phyloP scores from a whole-genome alignment of 257 asterid genomes.

The Solanum ossicruentum region DNA sequence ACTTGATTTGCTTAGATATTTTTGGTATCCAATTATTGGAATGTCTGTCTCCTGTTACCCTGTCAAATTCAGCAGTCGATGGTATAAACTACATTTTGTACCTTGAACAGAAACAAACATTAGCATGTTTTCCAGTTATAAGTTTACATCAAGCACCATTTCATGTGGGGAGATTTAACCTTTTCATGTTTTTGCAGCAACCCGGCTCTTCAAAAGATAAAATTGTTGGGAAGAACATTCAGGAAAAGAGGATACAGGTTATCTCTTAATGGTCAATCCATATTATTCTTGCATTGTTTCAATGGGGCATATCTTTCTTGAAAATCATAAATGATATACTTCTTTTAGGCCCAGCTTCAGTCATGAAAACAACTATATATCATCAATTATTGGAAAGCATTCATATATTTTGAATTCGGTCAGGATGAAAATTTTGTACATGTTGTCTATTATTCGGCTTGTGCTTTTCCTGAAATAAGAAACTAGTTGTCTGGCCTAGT shows the following conservation, averaged over 20 bases:
- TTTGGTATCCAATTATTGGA: neutral
- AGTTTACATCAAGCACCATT: neutral
- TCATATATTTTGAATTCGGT: neutral
- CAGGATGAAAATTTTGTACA: neutral
- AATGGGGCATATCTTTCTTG: neutral
- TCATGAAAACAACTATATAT: neutral
- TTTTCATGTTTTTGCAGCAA: neutral
- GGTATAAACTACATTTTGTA: neutral
- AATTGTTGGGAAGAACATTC: constrained; percentile 29
- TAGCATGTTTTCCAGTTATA: neutral
- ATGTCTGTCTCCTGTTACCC: neutral
- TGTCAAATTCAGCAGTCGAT: neutral
- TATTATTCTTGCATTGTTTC: neutral
- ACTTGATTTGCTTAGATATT: neutral
- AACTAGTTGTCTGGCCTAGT: neutral
- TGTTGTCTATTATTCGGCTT: neutral
- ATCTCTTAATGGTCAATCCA: neutral
- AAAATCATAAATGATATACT: neutral
- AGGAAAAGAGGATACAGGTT: constrained; percentile 60
- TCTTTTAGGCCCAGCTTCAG: neutral
- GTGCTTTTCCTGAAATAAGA: neutral
- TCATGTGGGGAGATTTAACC: neutral
- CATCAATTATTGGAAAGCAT: neutral
- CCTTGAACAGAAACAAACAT: neutral
- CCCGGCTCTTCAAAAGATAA: constrained; percentile 67